Base-by-base conservation (phyloP, 2,329 filamentous ascomycete species). In the Cladosporium sphaerospermum region DNA sequence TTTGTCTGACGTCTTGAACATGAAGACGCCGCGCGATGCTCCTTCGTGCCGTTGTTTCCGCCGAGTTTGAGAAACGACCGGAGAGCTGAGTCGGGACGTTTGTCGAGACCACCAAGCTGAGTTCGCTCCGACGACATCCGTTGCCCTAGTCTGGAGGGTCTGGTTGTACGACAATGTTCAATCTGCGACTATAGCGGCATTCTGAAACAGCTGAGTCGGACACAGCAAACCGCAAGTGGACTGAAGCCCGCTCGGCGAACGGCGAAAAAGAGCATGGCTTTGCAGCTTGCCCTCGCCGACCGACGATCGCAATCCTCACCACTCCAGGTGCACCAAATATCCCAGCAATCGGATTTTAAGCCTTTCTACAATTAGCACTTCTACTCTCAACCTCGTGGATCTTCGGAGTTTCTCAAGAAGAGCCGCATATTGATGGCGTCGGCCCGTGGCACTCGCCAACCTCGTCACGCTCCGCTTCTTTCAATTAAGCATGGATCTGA, bases 271-370 rank as follows among this genome's bases (percentile, higher is more conserved):
- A 39, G 23, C 19, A 33, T 33, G 39, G 13, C 39, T 19, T 33
- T 10, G 36, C 16, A 50, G 42, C 47, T 34, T n/a, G 44, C 39
- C 42, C 39, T 2, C 14, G 34, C 28, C 32, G 47, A 39, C 7
- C 31, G 47, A 50, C 47, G 47, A 50, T 50, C 47, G 31, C 39
- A 50, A 50, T 50, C 14, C 19, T 33, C 11, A 13, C 14, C 19
- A 31, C 28, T 39, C 31, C 28, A 16, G 28, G 13, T 32, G 8
- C 8, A 9, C 19, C 9, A 34, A 19, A 42, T 50, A 31, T 42
- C 42, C 47, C 47, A 50, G 47, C 47, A 50, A 50, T 39, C 47
- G 34, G 16, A 36, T n/a, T 42, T 9, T 5, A 32, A 31, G 18
- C n/a, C 37, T 14, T 16, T 41, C 14, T 42, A 3, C 3, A 10